Evolutionary conservation across 1,139 yeast genomes (phyloP), one percentile per base, ranked within the genome.

Genomic region (Taphrina communis): DNA sequence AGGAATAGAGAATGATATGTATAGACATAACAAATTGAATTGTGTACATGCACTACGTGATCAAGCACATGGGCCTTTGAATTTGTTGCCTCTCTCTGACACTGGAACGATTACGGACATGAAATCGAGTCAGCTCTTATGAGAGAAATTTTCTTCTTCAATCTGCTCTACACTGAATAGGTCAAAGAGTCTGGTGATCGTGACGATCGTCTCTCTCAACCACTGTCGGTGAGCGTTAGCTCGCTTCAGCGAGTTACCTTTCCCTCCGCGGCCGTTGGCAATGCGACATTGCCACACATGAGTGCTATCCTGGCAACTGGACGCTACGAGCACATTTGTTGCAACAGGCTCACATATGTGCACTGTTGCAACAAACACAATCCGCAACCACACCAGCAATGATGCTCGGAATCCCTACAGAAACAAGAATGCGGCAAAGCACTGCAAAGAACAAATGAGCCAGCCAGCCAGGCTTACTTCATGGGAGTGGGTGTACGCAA

Each of bases 151-250:
- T 31, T 42, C 35, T 5, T 58, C 62, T 9, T 21, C 42, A 25
- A 2, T 25, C 62, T 58, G 62, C 62, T 58, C 62, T 58, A 58
- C 62, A 58, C 62, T 58, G 62, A 58, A 58, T 58, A 58, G 62
- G 62, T 58, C 62, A 36, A 58, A 44, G 53, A 44, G 62, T 58
- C 62, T 58, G 44, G 53, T 58, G 62, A 58, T 58, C 62, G 62
- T 58, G 53, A 58, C 62, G 62, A 58, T 58, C 62, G 62, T 58
- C 62, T 58, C 62, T 44, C 62, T 36, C 62, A 58, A 58, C 62
- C 62, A 58, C 62, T 58, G 62, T 58, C 62, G 62, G 62, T 58
- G 62, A 58, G 62, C 62, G n/a, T 46, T 14, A 39, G 42, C 31
- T 25, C 2, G 31, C 31, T 25, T 25, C 31, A 25, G 31, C 31